Conservation (phyloP, 371 early-diverging fungal genomes). For the Lichtheimia ornata region DNA sequence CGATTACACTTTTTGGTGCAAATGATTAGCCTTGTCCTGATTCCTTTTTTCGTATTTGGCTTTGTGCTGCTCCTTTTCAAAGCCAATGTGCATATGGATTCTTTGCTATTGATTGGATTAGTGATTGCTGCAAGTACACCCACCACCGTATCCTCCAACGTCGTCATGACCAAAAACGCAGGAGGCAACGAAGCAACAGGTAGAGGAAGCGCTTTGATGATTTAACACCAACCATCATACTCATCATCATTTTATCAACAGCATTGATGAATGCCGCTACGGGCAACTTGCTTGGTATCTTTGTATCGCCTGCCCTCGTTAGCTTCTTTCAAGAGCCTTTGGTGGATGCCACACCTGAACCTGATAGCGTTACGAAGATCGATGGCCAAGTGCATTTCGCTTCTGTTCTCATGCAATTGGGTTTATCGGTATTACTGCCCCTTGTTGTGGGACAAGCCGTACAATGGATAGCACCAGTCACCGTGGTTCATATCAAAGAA, state of each 20-base stretch:
- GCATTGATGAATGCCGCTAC: constrained; percentile 69
- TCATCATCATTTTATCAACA: constrained; percentile 11
- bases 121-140: constrained; percentile 64
- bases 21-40: constrained; percentile 54
- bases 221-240: constrained; percentile 8
- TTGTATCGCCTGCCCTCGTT: constrained; percentile 62
- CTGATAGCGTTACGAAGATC: constrained; percentile 29
- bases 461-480: constrained; percentile 45
- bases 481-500: constrained; percentile 39
- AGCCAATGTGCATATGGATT: constrained; percentile 45
- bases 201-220: too few relatives aligned
- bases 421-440: constrained; percentile 61
- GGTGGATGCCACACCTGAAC: constrained; percentile 30
- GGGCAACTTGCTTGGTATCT: constrained; percentile 66
- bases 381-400: constrained; percentile 41
- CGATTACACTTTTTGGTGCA: constrained; percentile 62
- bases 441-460: constrained; percentile 61
- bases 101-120: constrained; percentile 55
- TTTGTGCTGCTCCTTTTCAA: constrained; percentile 46
- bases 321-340: constrained; percentile 25
- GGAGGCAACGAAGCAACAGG: constrained; percentile 60
- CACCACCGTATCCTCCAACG: constrained; percentile 73
- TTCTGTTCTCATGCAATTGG: constrained; percentile 51
- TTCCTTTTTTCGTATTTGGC: constrained; percentile 60
- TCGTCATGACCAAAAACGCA: constrained; percentile 71